phyloP scores from a whole-genome alignment of 2,329 filamentous ascomycete species.

The Xylariaceae sp. region DNA sequence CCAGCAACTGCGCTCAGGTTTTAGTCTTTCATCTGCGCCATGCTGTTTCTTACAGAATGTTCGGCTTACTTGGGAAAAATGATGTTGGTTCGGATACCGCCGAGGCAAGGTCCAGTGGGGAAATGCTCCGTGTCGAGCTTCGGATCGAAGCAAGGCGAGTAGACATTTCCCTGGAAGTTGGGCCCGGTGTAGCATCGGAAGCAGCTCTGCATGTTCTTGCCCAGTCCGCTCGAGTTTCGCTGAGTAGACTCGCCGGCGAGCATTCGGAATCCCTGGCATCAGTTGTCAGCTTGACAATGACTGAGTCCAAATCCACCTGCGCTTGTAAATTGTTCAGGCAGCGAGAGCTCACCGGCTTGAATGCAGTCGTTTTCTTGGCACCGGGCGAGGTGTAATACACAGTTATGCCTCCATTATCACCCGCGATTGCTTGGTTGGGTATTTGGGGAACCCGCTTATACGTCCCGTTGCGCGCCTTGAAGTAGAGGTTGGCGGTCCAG shows the following conservation, averaged over 20 bases:
- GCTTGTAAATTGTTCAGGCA: conserved; percentile 30
- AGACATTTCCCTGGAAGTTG: conserved; percentile 35
- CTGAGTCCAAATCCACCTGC: neutral
- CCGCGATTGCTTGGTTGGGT: conserved; percentile 15
- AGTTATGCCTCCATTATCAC: conserved; percentile 17
- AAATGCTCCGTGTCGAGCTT: conserved; percentile 38
- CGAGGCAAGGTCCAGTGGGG: conserved; percentile 16
- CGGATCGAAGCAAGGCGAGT: conserved; percentile 35
- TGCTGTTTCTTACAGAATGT: neutral
- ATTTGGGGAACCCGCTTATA: conserved; percentile 18
- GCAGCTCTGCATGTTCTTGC: conserved; percentile 29
- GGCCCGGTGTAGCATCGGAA: conserved; percentile 36
- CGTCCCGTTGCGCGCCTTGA: conserved; percentile 22
- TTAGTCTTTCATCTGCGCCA: neutral
- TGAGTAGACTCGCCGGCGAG: conserved; percentile 31
- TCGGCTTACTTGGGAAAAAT: conserved; percentile 11
- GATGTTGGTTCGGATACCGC: conserved; percentile 12
- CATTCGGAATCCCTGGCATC: conserved; percentile 35
- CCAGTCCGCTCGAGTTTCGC: conserved; percentile 21
- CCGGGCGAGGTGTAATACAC: conserved; percentile 33
- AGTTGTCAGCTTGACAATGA: neutral
- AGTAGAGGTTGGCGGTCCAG: conserved; percentile 29
- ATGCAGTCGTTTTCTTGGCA: conserved; percentile 29
- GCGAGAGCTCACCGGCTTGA: conserved; percentile 41
- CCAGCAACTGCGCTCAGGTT: conserved; percentile 37